Evolutionary conservation across 2,329 filamentous ascomycete species (phyloP), one percentile per base, ranked within the genome.

Genomic region (Fusarium illudens): DNA sequence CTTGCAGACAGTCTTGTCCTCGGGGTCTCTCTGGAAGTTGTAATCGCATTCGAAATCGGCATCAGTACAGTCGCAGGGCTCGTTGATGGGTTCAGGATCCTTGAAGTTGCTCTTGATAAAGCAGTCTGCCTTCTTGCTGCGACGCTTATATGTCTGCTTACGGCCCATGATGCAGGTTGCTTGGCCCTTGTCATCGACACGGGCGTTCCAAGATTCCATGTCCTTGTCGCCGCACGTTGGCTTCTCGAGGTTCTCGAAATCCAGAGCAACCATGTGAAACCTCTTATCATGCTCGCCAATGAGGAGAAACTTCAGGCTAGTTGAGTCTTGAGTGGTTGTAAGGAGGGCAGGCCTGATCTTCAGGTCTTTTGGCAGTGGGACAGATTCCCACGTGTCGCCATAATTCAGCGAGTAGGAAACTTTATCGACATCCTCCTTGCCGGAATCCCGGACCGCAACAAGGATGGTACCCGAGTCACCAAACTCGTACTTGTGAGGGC

Each of bases 41-140:
- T 92, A 97, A 76, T 98, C 95, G 77, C 96, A 99, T 80, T 99
- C 96, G 77, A 97, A 99, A 78, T 99, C 96, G 32, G 84, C 83
- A 60, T 91, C 88, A 1, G 90, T 89, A 79, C 96, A 99, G 37
- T 92, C 88, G 82, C 96, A 99, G 48, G 88, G 80, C 72, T 93
- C 88, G 27, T 87, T 90, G 64, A 90, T 83, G 2, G 91, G 88
- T 32, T 87, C 80, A 0, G 92, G 89, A 66, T 96, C 92, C 75
- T 93, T 89, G 81, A 97, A 97, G 55, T 95, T 89, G 63, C 92
- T 85, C 72, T 92, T 92, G 71, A 98, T 86, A 77, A 97, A 97
- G 79, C 96, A 99, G 64, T 97, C 89, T 17, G 92, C 91, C 71
- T 92, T 87, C 76, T 93, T 91, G 83, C 96, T 98, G 72, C 96